phyloP scores from a whole-genome alignment of 176 grass and related monocot species.

The Otatea glauca region DNA sequence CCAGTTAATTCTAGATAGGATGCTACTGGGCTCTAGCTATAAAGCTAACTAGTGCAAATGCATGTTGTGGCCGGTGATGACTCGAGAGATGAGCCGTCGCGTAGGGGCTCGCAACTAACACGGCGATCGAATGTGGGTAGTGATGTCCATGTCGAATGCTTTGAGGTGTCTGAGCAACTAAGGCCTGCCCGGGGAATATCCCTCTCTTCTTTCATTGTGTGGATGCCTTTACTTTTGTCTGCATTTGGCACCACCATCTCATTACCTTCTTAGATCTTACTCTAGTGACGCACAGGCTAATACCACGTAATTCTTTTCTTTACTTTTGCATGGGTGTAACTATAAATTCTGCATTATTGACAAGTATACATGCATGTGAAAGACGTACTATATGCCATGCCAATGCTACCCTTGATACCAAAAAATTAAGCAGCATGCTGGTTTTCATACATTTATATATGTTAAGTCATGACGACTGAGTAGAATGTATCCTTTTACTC shows the following conservation, averaged over 20 bases:
- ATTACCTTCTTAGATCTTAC: background rate
- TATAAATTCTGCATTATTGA: background rate
- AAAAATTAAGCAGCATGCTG: background rate
- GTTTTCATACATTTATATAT: conserved; percentile 1
- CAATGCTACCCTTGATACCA: background rate
- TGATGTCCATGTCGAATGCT: conserved; percentile 4
- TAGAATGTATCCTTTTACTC: background rate
- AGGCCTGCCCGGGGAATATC: background rate
- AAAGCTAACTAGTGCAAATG: background rate
- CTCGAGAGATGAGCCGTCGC: background rate
- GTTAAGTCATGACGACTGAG: background rate
- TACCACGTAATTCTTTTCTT: background rate
- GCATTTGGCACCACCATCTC: conserved; percentile 7
- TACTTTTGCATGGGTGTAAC: background rate
- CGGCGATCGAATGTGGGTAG: background rate
- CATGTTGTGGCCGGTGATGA: background rate
- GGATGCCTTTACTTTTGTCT: conserved; percentile 32
- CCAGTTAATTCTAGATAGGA: no score
- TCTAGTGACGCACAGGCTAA: background rate
- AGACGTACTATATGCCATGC: background rate
- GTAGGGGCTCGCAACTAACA: conserved; percentile 20
- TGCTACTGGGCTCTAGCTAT: no score
- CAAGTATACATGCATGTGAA: background rate
- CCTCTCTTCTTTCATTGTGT: background rate
- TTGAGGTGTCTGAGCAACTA: conserved; percentile 8